phyloP scores from a whole-genome alignment of 2,329 filamentous ascomycete genomes.

The Ascochyta pisi region DNA sequence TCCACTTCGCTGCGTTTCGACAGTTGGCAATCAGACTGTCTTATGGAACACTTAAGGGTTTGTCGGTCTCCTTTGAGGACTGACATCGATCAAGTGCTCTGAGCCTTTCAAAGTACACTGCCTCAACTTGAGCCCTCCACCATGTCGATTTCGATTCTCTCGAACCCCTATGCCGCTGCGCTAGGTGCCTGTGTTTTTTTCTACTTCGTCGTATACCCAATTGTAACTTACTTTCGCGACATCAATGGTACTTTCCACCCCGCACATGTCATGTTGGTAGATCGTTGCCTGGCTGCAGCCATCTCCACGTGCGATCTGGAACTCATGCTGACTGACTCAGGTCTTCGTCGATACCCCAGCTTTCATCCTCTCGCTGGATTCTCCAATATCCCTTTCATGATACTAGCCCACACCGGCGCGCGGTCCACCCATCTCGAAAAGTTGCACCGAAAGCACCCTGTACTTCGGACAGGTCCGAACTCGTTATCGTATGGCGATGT shows the following conservation, averaged over 20 bases:
- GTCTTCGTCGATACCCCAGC: constrained; percentile 59
- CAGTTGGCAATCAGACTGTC: not conserved
- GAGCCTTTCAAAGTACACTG: not conserved
- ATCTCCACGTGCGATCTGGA: not conserved
- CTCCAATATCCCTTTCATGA: constrained; percentile 57
- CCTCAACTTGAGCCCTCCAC: constrained; percentile 4
- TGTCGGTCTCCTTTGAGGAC: constrained; percentile 2
- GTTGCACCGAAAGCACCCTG: constrained; percentile 57
- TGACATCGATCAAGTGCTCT: constrained; percentile 5
- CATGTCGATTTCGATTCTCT: constrained; percentile 24
- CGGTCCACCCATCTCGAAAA: constrained; percentile 54
- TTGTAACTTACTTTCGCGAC: constrained; percentile 55
- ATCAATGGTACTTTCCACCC: constrained; percentile 45
- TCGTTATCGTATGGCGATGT: constrained; percentile 41
- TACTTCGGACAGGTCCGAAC: constrained; percentile 47
- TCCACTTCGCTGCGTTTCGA: constrained; percentile 3
- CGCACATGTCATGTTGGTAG: not conserved
- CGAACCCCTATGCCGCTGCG: constrained; percentile 34
- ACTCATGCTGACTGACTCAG: constrained; percentile 13
- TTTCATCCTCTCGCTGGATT: constrained; percentile 56
- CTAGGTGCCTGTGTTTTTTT: constrained; percentile 32
- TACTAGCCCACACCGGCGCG: constrained; percentile 53
- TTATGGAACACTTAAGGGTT: constrained; percentile 21
- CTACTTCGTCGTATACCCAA: constrained; percentile 52
- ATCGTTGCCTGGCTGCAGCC: not conserved